Evolutionary conservation across 2,329 filamentous ascomycete genomes (phyloP).

Genomic region (Hansfordia pulvinata): DNA sequence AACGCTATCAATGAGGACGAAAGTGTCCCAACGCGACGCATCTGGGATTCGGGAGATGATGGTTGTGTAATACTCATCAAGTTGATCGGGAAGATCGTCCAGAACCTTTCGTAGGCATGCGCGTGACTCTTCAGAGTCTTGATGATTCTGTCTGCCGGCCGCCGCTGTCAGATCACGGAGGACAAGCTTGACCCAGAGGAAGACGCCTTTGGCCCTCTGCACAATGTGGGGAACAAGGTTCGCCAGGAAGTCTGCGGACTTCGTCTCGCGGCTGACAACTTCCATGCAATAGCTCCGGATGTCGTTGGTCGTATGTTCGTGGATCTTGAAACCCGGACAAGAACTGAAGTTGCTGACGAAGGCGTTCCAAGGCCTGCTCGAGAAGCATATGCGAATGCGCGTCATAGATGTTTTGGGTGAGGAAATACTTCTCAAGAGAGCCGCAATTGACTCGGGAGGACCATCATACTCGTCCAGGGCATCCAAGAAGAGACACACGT

Average conservation of each 20-base stretch:
- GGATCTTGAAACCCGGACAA: not conserved
- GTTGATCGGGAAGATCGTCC: not conserved
- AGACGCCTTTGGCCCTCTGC: not conserved
- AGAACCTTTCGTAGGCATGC: not conserved
- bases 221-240: not conserved
- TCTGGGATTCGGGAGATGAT: not conserved
- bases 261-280: not conserved
- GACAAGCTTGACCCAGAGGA: slow-evolving; percentile 1
- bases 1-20: not conserved
- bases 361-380: not conserved
- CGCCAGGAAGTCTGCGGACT: not conserved
- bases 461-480: slow-evolving; percentile 1
- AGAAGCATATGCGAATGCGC: not conserved
- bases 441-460: not conserved
- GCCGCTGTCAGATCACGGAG: not conserved
- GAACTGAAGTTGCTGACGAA: not conserved
- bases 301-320: not conserved
- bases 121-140: not conserved
- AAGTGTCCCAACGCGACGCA: not conserved
- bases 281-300: not conserved
- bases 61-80: not conserved
- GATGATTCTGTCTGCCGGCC: not conserved
- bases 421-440: not conserved
- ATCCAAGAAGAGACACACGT: not conserved
- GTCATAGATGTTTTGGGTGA: not conserved